Percentiles rank a stretch among this genome's conserved stretches.
phyloP scores from a whole-genome alignment of 768 basidiomycete species.

The Boletus reticulatus region DNA sequence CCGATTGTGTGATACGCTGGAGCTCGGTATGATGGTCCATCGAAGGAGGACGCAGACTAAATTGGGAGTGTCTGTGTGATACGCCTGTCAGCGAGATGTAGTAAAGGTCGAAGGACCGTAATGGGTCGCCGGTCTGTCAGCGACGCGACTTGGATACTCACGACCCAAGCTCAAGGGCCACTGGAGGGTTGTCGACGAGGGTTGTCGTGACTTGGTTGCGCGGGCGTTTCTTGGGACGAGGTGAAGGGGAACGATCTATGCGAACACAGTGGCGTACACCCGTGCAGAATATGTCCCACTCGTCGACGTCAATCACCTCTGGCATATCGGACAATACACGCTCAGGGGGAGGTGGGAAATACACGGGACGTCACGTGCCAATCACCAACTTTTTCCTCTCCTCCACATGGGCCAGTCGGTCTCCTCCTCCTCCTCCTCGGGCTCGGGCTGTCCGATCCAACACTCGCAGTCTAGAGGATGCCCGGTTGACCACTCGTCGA shows the following conservation, averaged over 20 bases:
- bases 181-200: conserved; percentile 7
- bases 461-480: conserved; percentile 44
- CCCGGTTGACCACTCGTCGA: conserved; percentile 55
- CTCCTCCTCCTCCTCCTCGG: conserved; percentile 6
- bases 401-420: conserved; percentile 21
- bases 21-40: conserved; percentile 16
- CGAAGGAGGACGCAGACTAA: not conserved
- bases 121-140: too few species aligned
- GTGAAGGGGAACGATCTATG: conserved; percentile 12
- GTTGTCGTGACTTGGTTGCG: conserved; percentile 8
- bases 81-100: not conserved
- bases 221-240: conserved; percentile 11
- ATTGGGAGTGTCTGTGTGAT: not conserved
- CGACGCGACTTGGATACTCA: not conserved
- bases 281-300: conserved; percentile 17
- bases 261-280: conserved; percentile 17
- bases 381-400: not conserved
- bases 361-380: conserved; percentile 10
- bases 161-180: not conserved
- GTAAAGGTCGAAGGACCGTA: not conserved
- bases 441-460: conserved; percentile 34
- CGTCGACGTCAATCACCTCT: conserved; percentile 30
- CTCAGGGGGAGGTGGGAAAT: conserved; percentile 3
- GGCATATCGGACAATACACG: not conserved
- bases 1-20: conserved; percentile 23